These are phyloP conservation scores for Suhomyces chickasaworum DNA, from an alignment of 1,139 yeast genomes.

Conservation along the genomic window DNA sequence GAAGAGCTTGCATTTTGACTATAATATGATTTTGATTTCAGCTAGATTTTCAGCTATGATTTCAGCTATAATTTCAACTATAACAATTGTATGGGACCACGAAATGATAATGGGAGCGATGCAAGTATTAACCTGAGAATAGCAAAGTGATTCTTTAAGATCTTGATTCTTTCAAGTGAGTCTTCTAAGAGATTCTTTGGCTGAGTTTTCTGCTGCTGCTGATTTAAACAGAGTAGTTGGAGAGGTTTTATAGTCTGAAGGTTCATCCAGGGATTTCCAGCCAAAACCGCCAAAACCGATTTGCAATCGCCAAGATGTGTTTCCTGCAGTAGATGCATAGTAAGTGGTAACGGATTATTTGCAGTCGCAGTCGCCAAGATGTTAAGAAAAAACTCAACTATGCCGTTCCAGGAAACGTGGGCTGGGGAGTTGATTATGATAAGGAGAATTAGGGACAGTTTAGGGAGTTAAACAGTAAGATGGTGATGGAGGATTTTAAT, in stretches of 20 bases:
- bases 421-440: background rate
- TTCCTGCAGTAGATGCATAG: background rate
- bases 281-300: background rate
- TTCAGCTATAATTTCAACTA: too few relatives aligned
- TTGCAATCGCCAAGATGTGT: slow-evolving; percentile 4
- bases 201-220: too few relatives aligned
- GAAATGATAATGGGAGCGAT: background rate
- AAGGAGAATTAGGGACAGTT: background rate
- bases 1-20: slow-evolving; percentile 36
- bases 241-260: background rate
- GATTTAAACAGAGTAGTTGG: too few relatives aligned
- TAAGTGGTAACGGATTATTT: slow-evolving; percentile 1
- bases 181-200: too few relatives aligned
- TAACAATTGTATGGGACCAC: too few relatives aligned
- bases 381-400: slow-evolving; percentile 4
- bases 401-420: slow-evolving; percentile 8
- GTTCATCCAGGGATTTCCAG: background rate
- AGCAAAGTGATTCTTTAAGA: too few relatives aligned
- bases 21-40: too few relatives aligned
- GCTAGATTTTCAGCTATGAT: too few relatives aligned
- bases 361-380: slow-evolving; percentile 10
- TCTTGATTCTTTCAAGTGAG: too few relatives aligned
- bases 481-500: too few relatives aligned
- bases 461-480: too few relatives aligned
- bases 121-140: background rate